Base-by-base conservation (phyloP, 1,139 yeast genomes). In the Trichomonascaceae sp. region DNA sequence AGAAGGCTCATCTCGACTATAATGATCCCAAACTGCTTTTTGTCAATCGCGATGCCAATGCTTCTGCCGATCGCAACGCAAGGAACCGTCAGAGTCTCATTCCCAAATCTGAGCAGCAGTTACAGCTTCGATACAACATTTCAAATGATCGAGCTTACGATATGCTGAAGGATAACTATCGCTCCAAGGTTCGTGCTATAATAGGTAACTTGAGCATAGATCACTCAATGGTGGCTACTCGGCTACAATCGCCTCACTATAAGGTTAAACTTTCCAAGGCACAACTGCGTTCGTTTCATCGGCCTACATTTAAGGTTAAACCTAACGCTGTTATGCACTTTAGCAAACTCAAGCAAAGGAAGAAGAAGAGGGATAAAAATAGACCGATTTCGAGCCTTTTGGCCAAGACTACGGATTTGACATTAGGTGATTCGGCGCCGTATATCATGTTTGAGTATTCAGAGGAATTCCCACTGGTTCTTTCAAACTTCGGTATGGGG, bases 401-500 rank as follows among this genome's bases (percentile, higher is more conserved):
- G 68, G 73, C 81, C 10, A 78, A 77, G 53, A 81, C 96, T 0
- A 74, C 82, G 1, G 98, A 91, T 67, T 75, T 95, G 56, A 85
- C 98, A 0, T 69, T 85, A 3, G 88, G 96, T 24, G 99, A 95
- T 66, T 80, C 89, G 1, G 89, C 90, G 0, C 82, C 83, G 17
- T 78, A 89, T 24, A 81, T 89, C 57, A 78, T 88, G 52, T 74
- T 90, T 76, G 99, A 95, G 67, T 93, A 90, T 66, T 81, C 95
- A 6, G 99, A 95, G 68, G 96, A 93, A 67, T 79, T 79, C 55
- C 99, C 99, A 0, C 72, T 84, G 56, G 86, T 88, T 4, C 70
- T 93, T 41, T 86, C 95, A 3, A 88, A 87, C 58, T 88, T 86
- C 68, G 99, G 99, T 56, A 95, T 95, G 99, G 96, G 96, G 8